These are phyloP conservation scores for Gossypium mustelinum DNA, from an alignment of 345 rosid species.

Conservation along the genomic window DNA sequence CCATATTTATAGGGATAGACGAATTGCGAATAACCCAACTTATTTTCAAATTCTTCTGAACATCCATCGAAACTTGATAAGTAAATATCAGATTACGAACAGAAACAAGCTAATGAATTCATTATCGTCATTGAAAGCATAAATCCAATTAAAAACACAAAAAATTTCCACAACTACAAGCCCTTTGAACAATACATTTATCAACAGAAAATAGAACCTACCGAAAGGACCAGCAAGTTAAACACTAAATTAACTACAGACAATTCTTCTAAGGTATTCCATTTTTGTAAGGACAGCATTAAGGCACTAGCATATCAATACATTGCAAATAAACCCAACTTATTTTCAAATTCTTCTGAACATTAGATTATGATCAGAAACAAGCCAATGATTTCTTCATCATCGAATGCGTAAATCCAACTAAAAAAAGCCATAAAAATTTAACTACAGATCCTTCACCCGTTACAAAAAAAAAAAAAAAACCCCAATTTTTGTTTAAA, in stretches of 20 bases:
- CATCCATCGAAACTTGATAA: background rate
- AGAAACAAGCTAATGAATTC: background rate
- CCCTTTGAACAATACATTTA: conserved; percentile 2
- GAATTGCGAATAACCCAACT: background rate
- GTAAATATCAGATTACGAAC: background rate
- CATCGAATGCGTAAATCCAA: background rate
- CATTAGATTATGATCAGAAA: background rate
- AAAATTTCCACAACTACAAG: background rate
- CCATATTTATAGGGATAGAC: background rate
- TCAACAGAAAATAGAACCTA: background rate
- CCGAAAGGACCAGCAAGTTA: background rate
- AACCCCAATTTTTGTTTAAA: background rate
- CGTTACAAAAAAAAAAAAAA: background rate
- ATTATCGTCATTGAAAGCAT: background rate
- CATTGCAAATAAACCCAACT: background rate
- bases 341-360: background rate
- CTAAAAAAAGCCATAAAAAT: background rate
- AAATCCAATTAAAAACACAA: background rate
- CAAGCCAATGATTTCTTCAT: background rate
- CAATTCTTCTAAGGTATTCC: background rate
- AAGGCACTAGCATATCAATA: background rate
- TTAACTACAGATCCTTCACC: conserved; percentile 7
- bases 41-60: background rate
- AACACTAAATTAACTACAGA: background rate
- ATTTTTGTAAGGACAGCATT: background rate